phyloP scores from a whole-genome alignment of 106 monocot genomes.

The Triglochin maritima region DNA sequence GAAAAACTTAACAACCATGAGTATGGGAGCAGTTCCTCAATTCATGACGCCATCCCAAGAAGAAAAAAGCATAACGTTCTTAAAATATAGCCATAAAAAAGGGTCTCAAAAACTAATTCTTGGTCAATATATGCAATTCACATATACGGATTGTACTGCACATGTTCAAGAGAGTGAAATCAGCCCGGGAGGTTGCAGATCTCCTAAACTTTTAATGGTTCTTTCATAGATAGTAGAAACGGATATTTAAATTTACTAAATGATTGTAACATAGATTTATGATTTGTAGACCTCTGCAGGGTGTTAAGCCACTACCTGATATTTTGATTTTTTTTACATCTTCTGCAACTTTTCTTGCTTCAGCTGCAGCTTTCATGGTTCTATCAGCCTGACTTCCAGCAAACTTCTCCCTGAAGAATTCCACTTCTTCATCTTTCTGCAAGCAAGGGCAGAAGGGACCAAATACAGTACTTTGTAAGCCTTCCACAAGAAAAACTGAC shows the following conservation, averaged over 20 bases:
- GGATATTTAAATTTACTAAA: no score
- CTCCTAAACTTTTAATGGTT: no score
- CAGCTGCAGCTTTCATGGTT: constrained; percentile 43
- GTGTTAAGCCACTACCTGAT: constrained; percentile 33
- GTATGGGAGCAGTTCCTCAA: no score
- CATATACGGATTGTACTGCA: no score
- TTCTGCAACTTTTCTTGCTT: constrained; percentile 54
- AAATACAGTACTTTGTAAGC: neutral
- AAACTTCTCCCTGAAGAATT: constrained; percentile 62
- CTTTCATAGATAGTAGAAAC: no score
- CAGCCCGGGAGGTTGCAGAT: no score
- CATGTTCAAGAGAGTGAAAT: no score
- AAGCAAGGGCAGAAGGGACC: neutral
- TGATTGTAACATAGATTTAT: neutral
- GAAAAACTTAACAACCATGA: no score
- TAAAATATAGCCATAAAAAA: neutral
- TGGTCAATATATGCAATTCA: no score
- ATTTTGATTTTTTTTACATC: constrained; percentile 51
- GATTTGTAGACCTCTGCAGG: neutral
- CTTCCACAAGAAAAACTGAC: no score
- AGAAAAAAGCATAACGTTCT: neutral
- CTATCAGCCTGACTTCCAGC: constrained; percentile 97
- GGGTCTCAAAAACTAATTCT: neutral
- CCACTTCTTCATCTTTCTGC: constrained; percentile 93
- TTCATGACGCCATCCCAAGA: no score